These are phyloP conservation scores for Onygenales sp. DNA, from an alignment of 2,329 filamentous ascomycete genomes.

Conservation along the genomic window DNA sequence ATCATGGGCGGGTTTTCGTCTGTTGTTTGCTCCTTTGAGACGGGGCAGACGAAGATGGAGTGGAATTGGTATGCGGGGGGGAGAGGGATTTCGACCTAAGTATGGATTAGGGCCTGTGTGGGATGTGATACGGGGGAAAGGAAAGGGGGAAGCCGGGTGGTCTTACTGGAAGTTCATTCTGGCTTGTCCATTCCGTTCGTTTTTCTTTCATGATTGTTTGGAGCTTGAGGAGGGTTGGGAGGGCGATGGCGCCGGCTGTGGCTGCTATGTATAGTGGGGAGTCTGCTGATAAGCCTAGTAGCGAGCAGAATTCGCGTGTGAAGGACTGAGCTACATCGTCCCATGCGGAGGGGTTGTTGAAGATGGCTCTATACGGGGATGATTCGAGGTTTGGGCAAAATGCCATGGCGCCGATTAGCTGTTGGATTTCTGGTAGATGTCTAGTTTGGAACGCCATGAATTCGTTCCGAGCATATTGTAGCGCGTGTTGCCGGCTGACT, in stretches of 20 bases:
- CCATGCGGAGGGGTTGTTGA: constrained; percentile 67
- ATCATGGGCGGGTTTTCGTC: constrained; percentile 93
- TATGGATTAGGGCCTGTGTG: neutral
- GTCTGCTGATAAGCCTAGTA: constrained; percentile 80
- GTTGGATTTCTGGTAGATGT: constrained; percentile 69
- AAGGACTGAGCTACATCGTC: constrained; percentile 79
- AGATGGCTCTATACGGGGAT: constrained; percentile 72
- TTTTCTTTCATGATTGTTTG: constrained; percentile 79
- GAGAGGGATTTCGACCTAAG: constrained; percentile 54
- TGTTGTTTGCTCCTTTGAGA: constrained; percentile 92
- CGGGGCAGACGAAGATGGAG: constrained; percentile 94
- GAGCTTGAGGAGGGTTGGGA: constrained; percentile 82
- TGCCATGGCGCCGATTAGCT: constrained; percentile 70
- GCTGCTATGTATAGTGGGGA: constrained; percentile 88
- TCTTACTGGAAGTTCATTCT: constrained; percentile 78
- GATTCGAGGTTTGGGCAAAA: constrained; percentile 63
- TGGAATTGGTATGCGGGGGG: constrained; percentile 67
- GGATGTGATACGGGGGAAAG: neutral
- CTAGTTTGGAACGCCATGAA: constrained; percentile 66
- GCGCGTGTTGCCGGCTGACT: constrained; percentile 42
- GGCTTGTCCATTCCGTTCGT: constrained; percentile 88
- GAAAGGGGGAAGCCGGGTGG: constrained; percentile 33
- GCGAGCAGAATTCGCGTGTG: constrained; percentile 85
- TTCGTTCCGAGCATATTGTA: constrained; percentile 64
- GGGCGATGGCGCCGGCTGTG: constrained; percentile 83